phyloP scores from a whole-genome alignment of 805 yeast species.

The Saturnispora galanensis region DNA sequence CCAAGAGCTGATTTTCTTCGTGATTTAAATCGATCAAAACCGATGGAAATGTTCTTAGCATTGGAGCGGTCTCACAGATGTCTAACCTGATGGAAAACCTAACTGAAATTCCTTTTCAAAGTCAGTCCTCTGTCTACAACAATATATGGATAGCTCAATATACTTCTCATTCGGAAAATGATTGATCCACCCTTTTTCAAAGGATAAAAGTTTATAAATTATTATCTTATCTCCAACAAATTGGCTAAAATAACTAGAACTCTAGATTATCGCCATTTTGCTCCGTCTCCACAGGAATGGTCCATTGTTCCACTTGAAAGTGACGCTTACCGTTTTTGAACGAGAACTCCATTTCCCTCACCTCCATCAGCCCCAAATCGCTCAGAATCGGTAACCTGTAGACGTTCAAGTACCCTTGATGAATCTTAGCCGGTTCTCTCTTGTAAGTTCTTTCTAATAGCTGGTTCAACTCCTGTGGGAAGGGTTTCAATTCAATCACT shows the following conservation, averaged over 20 bases:
- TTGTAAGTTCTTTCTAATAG: slow-evolving; percentile 60
- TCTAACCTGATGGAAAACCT: too few relatives aligned
- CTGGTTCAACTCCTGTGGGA: slow-evolving; percentile 61
- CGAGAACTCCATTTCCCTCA: slow-evolving; percentile 66
- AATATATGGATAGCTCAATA: too few relatives aligned
- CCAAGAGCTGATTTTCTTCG: too few relatives aligned
- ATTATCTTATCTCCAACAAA: background rate
- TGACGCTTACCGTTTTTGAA: slow-evolving; percentile 75
- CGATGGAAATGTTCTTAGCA: too few relatives aligned
- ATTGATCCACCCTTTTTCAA: background rate
- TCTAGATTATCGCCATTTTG: slow-evolving; percentile 8
- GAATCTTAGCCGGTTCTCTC: slow-evolving; percentile 63
- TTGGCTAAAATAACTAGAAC: background rate
- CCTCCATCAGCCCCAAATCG: slow-evolving; percentile 72
- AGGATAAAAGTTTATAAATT: background rate
- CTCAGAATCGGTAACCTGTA: slow-evolving; percentile 62
- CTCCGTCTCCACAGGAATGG: slow-evolving; percentile 93
- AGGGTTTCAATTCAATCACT: slow-evolving; percentile 69
- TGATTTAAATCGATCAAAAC: too few relatives aligned
- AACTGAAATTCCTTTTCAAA: too few relatives aligned
- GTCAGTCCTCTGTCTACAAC: too few relatives aligned
- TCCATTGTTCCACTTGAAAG: slow-evolving; percentile 89
- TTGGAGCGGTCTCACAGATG: too few relatives aligned
- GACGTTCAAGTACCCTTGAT: slow-evolving; percentile 79
- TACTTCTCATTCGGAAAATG: too few relatives aligned